Evolutionary conservation across 2,329 filamentous ascomycete genomes (phyloP).

Genomic region (Decorospora gaudefroyi): DNA sequence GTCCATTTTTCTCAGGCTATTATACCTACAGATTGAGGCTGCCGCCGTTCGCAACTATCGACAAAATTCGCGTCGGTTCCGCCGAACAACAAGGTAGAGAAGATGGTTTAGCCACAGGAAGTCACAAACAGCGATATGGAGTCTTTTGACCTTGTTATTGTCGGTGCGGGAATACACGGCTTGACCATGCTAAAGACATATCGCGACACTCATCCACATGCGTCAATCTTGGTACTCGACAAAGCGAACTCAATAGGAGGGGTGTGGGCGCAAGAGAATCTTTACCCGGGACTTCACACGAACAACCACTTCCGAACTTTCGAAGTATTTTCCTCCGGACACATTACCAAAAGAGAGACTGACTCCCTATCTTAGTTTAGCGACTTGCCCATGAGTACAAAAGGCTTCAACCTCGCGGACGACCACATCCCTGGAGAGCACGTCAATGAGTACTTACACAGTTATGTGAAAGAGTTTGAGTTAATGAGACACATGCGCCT

Average conservation of each 20-base stretch:
- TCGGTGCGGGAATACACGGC: constrained; percentile 48
- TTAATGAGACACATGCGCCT: constrained; percentile 57
- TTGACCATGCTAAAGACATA: constrained; percentile 56
- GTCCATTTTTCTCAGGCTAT: too few relatives aligned
- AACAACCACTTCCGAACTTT: constrained; percentile 51
- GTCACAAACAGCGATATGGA: constrained; percentile 2
- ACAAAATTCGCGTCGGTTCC: too few relatives aligned
- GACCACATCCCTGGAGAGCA: constrained; percentile 65
- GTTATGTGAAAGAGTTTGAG: constrained; percentile 50
- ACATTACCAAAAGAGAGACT: background rate
- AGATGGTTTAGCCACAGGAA: too few relatives aligned
- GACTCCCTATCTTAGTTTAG: constrained; percentile 38
- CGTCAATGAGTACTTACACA: constrained; percentile 61
- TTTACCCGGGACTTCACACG: constrained; percentile 52
- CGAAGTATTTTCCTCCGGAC: background rate
- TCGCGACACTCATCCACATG: constrained; percentile 50
- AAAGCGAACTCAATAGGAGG: constrained; percentile 49
- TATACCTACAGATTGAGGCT: too few relatives aligned
- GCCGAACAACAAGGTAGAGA: too few relatives aligned
- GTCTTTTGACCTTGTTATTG: constrained; percentile 32
- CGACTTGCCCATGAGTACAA: constrained; percentile 42
- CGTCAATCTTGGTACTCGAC: constrained; percentile 54
- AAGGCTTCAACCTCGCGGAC: constrained; percentile 43
- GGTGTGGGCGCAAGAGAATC: constrained; percentile 50
- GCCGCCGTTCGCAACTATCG: too few relatives aligned